Base-by-base conservation (phyloP, 129 eudicot genomes). In the Centaurea solstitialis region DNA sequence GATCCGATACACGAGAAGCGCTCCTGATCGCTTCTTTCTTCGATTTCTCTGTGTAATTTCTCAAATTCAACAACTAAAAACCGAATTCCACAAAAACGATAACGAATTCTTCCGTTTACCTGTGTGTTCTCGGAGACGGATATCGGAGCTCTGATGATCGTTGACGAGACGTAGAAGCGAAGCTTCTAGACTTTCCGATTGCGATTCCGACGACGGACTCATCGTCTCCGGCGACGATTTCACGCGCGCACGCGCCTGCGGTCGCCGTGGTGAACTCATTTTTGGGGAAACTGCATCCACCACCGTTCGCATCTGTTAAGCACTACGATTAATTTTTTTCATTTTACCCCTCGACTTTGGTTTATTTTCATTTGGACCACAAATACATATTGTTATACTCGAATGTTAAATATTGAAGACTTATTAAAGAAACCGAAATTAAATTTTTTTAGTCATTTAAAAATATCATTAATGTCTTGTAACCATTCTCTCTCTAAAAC, bases 1-100 rank as follows among this genome's bases (percentile, higher is more conserved):
- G 83, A 75, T 92, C 93, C 20, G 98, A 87, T 5, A 94, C 96
- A 8, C 89, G 91, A 57, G 64, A 68, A 9, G 93, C 98, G 20
- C 73, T 80, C 68, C 39, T 76, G 33, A 90, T 87, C 30, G 97
- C 96, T 9, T 90, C 87, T 59, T 90, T 94, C 89, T 90, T 94
- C 7, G 98, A 90, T 68, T 85, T 92, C 86, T 94, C 98, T 92
- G 87, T n/a, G 24, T n/a, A 75, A 50, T 68, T 70, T 26, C 13
- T 43, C 7, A 22, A 82, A 24, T 37, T 11, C 11, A 33, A 26
- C 67, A 71, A 53, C 35, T 26, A 28, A 11, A 66, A 68, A 33
- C 21, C 74, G 40, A 59, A 83, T 28, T 68, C 67, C 66, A 12
- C 72, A 70, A 81, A 81, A 57, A 21, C 10, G 45, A 76, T 2